These are phyloP conservation scores for Fraxinus nigra DNA, from an alignment of 305 asterid species.

Conservation along the genomic window DNA sequence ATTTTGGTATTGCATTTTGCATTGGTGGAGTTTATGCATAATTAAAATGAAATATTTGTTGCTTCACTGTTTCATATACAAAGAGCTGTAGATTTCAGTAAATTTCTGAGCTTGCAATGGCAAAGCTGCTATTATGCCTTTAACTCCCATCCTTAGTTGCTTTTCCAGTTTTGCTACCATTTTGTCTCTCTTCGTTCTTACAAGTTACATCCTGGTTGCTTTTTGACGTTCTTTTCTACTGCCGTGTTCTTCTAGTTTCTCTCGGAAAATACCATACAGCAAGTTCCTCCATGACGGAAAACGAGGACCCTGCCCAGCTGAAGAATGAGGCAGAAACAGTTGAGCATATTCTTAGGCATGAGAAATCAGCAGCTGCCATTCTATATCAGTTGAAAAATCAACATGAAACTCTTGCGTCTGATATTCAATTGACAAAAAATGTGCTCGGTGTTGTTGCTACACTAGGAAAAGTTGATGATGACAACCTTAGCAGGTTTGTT, in stretches of 20 bases:
- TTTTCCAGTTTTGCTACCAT: background rate
- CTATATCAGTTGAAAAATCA: constrained; percentile 39
- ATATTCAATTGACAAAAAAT: constrained; percentile 45
- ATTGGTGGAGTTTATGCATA: background rate
- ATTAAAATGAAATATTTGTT: background rate
- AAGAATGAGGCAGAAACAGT: constrained; percentile 41
- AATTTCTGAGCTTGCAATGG: background rate
- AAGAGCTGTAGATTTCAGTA: background rate
- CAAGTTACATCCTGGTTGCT: background rate
- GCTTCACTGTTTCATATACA: background rate
- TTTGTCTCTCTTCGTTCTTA: background rate
- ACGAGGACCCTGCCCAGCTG: constrained; percentile 26
- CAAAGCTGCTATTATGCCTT: constrained; percentile 15
- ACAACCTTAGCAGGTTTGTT: constrained; percentile 66
- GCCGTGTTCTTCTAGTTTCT: constrained; percentile 39
- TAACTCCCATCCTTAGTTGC: constrained; percentile 6
- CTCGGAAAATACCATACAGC: constrained; percentile 44
- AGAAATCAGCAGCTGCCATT: constrained; percentile 65
- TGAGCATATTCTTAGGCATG: constrained; percentile 41
- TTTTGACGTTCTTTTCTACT: constrained; percentile 17
- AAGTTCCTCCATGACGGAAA: constrained; percentile 19
- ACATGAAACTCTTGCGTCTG: constrained; percentile 36
- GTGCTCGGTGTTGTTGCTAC: constrained; percentile 70
- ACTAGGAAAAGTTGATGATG: constrained; percentile 66
- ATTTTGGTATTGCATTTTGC: background rate